Evolutionary conservation across 2,329 filamentous ascomycete species (phyloP), one percentile per base, ranked within the genome.

Genomic region (Nigrospora sphaerica): DNA sequence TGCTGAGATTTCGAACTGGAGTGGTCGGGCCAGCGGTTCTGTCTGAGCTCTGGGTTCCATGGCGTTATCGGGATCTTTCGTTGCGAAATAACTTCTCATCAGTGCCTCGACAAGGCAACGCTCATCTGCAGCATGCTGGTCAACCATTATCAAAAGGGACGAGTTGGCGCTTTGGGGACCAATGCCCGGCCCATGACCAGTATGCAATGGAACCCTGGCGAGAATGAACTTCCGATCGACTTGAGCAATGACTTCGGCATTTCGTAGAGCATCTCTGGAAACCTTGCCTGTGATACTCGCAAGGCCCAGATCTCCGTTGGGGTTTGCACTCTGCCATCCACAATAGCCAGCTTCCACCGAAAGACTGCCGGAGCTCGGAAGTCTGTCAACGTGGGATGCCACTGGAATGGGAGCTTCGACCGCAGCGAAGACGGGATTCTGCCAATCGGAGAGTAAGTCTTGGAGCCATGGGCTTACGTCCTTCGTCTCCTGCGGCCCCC

Each of bases 61-160:
- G 1, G 41, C 47, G 38, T 12, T 17, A 16, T 36, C 31, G 33
- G 4, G 11, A 28, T 14, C 23, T 1, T 32, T 42, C 16, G 23
- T 4, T 50, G 48, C 45, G 51, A 81, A 81, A 46, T 80, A 81
- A 6, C 53, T 54, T 0, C 55, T 54, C 61, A 95, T 81, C 1
- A 98, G 72, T 0, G 64, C 61, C 60, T 98, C 93, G 1, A 97
- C 77, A 1, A 83, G 82, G 51, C 86, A 82, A 39, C 93, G 78
- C 68, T 98, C 93, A 61, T 96, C 92, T 3, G 91, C 93, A 1
- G 93, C 93, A 61, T 98, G 93, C 59, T 98, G 93, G 58, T 98
- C 93, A 6, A 96, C 75, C 35, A 96, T 71, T 1, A 95, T 74
- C 5, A 97, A 68, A 1, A 81, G 23, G 42, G 60, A 47, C 12